Conservation (phyloP, 495 filamentous ascomycete species). For the Coniosporium apollinis region DNA sequence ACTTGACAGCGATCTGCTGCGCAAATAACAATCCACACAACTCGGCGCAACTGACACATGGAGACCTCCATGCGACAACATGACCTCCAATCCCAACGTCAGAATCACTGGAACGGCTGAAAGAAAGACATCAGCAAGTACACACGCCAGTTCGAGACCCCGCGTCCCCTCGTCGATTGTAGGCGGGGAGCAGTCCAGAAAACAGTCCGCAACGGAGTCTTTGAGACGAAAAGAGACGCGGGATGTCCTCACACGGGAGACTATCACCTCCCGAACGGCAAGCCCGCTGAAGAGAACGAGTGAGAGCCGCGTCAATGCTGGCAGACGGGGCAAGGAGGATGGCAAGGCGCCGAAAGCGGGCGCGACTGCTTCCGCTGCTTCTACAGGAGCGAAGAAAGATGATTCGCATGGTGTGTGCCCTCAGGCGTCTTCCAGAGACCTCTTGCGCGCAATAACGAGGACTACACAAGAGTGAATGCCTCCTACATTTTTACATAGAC, state of each 20-base stretch:
- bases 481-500: slow-evolving; percentile 1
- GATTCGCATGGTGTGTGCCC: slow-evolving; percentile 5
- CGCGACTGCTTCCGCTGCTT: slow-evolving; percentile 19
- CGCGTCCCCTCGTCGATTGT: not conserved
- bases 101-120: too few species aligned
- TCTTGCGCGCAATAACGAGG: slow-evolving; percentile 7
- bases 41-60: too few species aligned
- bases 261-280: slow-evolving; percentile 39
- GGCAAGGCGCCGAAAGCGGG: slow-evolving; percentile 23
- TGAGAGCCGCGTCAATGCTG: slow-evolving; percentile 20
- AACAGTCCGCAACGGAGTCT: not conserved
- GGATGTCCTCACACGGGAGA: slow-evolving; percentile 49
- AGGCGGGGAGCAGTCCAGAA: not conserved
- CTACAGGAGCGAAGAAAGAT: slow-evolving; percentile 5
- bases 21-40: too few species aligned
- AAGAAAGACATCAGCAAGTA: not conserved
- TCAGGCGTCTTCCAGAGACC: not conserved
- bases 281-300: slow-evolving; percentile 47
- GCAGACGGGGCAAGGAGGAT: slow-evolving; percentile 30
- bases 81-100: too few species aligned
- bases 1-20: too few species aligned
- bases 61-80: too few species aligned
- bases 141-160: not conserved
- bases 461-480: not conserved
- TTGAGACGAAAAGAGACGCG: slow-evolving; percentile 29